Evolutionary conservation across 768 basidiomycete genomes (phyloP).

Genomic region (Psilocybe azurescens): DNA sequence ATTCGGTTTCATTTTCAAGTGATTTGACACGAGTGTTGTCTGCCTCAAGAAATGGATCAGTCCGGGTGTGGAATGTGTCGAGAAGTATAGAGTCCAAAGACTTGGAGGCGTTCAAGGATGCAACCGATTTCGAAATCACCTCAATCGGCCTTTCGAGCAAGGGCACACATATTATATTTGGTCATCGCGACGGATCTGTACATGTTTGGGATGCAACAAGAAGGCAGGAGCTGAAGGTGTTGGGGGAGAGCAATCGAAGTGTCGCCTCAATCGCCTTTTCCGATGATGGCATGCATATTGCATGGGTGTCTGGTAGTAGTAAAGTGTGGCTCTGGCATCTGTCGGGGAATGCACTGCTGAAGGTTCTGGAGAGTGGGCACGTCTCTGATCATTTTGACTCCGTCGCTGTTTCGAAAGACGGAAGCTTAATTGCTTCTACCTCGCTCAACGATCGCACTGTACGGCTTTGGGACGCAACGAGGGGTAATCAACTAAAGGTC

Average conservation of each 20-base stretch:
- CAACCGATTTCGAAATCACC: not conserved
- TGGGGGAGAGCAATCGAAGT: constrained; percentile 2
- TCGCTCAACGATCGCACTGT: not conserved
- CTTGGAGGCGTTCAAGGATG: not conserved
- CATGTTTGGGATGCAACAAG: constrained; percentile 23
- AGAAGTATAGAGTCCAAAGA: not conserved
- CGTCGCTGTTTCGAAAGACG: constrained; percentile 13
- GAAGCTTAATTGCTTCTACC: constrained; percentile 9
- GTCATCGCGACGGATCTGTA: constrained; percentile 13
- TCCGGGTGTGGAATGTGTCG: not conserved
- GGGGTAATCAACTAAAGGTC: not conserved
- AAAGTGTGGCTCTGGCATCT: no score
- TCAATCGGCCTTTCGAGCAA: constrained; percentile 23
- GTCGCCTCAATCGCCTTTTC: no score
- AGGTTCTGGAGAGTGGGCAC: no score
- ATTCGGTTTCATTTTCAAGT: not conserved
- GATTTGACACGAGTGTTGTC: not conserved
- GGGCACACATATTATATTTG: constrained; percentile 21
- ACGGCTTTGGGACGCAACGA: constrained; percentile 1
- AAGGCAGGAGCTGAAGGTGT: constrained; percentile 3
- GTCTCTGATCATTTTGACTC: no score
- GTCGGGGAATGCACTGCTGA: no score
- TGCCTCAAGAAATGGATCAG: not conserved
- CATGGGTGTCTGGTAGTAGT: no score
- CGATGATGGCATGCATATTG: no score